phyloP scores from a whole-genome alignment of 2,329 filamentous ascomycete genomes.

The Colletotrichum coccodes region DNA sequence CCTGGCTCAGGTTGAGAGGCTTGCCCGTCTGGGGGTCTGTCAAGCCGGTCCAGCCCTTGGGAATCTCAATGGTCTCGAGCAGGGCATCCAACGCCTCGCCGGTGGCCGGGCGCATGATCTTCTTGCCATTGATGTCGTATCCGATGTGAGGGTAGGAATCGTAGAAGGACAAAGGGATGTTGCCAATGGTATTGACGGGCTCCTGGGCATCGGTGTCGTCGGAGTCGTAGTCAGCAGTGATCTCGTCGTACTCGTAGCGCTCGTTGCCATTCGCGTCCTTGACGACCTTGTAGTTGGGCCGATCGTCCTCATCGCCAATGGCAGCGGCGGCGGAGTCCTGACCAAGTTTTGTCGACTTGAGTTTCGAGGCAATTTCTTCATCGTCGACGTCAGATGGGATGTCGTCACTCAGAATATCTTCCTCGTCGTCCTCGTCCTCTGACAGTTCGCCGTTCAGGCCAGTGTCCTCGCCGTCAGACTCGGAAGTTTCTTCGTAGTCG shows the following conservation, averaged over 20 bases:
- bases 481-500: conserved; percentile 59
- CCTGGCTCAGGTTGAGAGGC: conserved; percentile 84
- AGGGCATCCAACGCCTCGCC: conserved; percentile 93
- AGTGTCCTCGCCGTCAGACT: conserved; percentile 41
- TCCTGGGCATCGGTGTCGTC: conserved; percentile 89
- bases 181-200: conserved; percentile 89
- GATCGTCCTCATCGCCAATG: conserved; percentile 48
- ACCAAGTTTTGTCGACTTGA: conserved; percentile 36
- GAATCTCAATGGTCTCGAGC: conserved; percentile 94
- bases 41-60: conserved; percentile 96
- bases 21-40: conserved; percentile 96
- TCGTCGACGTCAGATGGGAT: conserved; percentile 52
- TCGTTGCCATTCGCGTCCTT: conserved; percentile 91
- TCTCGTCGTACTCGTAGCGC: conserved; percentile 92
- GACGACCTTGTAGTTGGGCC: conserved; percentile 65
- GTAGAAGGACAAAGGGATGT: conserved; percentile 95
- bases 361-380: conserved; percentile 46
- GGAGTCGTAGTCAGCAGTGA: conserved; percentile 94
- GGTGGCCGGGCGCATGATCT: conserved; percentile 94
- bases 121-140: conserved; percentile 99
- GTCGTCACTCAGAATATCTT: conserved; percentile 52
- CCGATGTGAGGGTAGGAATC: conserved; percentile 98
- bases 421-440: conserved; percentile 50
- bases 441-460: conserved; percentile 52
- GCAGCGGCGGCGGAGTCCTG: conserved; percentile 40